Base-by-base conservation (phyloP, 108 stramenopile species). In the Ochromonas danica region DNA sequence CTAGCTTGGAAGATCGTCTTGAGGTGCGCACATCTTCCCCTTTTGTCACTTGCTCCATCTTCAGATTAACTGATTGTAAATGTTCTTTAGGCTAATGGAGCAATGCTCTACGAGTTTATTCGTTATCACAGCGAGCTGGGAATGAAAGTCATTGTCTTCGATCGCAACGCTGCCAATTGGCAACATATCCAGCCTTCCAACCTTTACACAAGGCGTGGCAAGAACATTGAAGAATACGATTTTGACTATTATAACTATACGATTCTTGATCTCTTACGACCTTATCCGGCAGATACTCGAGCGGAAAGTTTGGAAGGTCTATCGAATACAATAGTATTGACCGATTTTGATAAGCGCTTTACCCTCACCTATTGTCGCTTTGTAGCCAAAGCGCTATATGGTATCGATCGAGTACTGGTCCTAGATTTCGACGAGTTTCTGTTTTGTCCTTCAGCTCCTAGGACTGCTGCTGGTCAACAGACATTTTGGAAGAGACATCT, bases 351-450 rank as follows among this genome's bases (percentile, higher is more conserved):
- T 25, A 67, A 67, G 31, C 17, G 30, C 3, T 67, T 67, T 6
- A 67, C 63, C 10, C 25, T 10, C 6, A 67, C 63, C 17, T 33
- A 67, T 36, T 67, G 63, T 36, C 17, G 63, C 6, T 3, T 25
- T 28, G 33, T 14, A 35, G 27, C 35, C 14, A 28, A 36, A 35
- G 3, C 27, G 35, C 3, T 6, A 10, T 67, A 31, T 36, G 63
- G 63, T 6, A 67, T 67, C 31, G 31, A 31, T 14, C 3, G 25
- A 35, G 63, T 67, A 67, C 6, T 67, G 17, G 35, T 67, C 6
- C 10, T 67, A 10, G 63, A 67, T 67, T 67, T 67, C 31, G 63
- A 67, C 31, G 63, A 67, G 31, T 67, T 67, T 67, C 17, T 67
- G 3, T 67, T 31, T 36, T 67, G 63, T 67, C 63, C 63, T 6